Evolutionary conservation across 345 rosid genomes (phyloP), one percentile per base, ranked within the genome.

Genomic region (Salix purpurea): DNA sequence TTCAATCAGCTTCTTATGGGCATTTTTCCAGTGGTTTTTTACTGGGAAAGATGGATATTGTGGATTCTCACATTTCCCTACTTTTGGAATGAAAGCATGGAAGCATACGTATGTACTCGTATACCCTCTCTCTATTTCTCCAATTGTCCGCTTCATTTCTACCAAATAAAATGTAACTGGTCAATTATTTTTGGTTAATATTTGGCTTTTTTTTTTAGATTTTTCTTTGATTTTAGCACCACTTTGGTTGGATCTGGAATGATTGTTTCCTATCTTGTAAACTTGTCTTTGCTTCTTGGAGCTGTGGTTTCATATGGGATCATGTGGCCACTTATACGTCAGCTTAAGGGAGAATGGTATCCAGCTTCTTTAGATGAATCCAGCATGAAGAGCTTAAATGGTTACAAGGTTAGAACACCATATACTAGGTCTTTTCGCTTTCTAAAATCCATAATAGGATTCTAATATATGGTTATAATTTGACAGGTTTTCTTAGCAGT

Each of bases 241-340:
- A 91, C 99, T 6, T 95, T 54, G 54, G 91, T 91, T 8, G 99
- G 99, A 76, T 90, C 99, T 36, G 98, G 99, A 76, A 93, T 95
- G 98, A 91, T 95, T 9, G 94, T 97, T 78, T 80, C 97, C 50
- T 97, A 95, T 81, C 79, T 85, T 16, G 99, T 93, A 78, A 95
- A 95, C 76, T 26, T 95, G 67, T 95, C 99, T 44, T 74, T 95
- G 85, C 90, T 93, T 71, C 71, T 93, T 32, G 99, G 99, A 78
- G 93, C 99, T 70, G 81, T 90, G 34, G 83, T 95, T 70, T 95
- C 99, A 14, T 84, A 87, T 46, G 98, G 98, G 66, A 28, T 93
- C 10, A 90, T 93, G 97, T 95, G 97, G 97, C 98, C 99, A 37
- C 96, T 90, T 16, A 90, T 95, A 69, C 80, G 78, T 80, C 77